Conservation (phyloP, 371 early-diverging fungal genomes). For the Mucor indicus region DNA sequence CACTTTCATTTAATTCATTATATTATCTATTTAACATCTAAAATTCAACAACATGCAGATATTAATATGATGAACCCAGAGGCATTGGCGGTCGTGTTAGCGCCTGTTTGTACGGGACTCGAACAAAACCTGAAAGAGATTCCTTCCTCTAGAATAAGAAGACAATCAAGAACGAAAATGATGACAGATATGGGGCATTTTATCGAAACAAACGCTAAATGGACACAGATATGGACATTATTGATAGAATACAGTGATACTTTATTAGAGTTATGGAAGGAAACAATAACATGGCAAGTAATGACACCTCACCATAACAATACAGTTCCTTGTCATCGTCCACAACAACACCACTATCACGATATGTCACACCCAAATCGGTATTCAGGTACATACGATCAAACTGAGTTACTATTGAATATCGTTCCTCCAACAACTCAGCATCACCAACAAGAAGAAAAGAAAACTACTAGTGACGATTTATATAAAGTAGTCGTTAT, state of each 20-base stretch:
- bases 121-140: slow-evolving; percentile 30
- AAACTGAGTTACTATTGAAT: slow-evolving; percentile 10
- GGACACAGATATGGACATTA: slow-evolving; percentile 20
- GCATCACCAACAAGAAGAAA: too few relatives aligned
- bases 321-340: slow-evolving; percentile 16
- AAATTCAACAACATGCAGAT: slow-evolving; percentile 22
- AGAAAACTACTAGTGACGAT: too few relatives aligned
- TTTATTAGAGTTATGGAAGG: slow-evolving; percentile 13
- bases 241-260: slow-evolving; percentile 15
- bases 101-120: slow-evolving; percentile 42
- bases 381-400: slow-evolving; percentile 8
- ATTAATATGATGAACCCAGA: slow-evolving; percentile 44
- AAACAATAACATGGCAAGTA: slow-evolving; percentile 2
- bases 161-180: slow-evolving; percentile 8
- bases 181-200: slow-evolving; percentile 14
- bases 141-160: slow-evolving; percentile 14
- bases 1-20: slow-evolving; percentile 34
- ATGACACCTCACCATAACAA: neutral
- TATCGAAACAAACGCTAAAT: slow-evolving; percentile 24
- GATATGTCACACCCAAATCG: slow-evolving; percentile 17
- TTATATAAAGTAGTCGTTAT: too few relatives aligned
- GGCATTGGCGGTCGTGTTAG: slow-evolving; percentile 39
- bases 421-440: slow-evolving; percentile 12
- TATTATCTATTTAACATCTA: slow-evolving; percentile 26
- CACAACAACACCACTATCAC: neutral